Evolutionary conservation across 108 stramenopile species (phyloP).

Genomic region (Conticribra weissflogii): DNA sequence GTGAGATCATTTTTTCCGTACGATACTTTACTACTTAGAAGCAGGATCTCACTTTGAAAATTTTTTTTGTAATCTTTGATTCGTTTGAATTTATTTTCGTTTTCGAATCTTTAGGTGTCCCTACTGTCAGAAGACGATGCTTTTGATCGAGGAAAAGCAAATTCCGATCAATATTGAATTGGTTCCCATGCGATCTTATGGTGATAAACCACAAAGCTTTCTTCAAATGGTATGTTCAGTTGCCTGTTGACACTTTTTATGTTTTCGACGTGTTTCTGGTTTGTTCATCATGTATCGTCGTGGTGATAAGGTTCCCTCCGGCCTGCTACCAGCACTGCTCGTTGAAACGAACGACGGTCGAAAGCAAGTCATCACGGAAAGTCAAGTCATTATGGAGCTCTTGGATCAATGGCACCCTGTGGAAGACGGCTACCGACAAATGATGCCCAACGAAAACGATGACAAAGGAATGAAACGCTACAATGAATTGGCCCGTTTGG

Average conservation of each 20-base stretch:
- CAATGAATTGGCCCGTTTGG: slow-evolving; percentile 70
- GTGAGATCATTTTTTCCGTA: slow-evolving; percentile 20
- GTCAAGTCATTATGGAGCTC: slow-evolving; percentile 89
- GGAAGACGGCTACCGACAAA: slow-evolving; percentile 70
- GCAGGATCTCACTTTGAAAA: background rate
- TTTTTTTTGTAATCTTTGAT: too few species aligned
- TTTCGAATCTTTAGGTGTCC: slow-evolving; percentile 41
- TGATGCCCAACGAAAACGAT: slow-evolving; percentile 74
- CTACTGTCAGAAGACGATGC: slow-evolving; percentile 69
- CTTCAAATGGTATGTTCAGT: slow-evolving; percentile 85
- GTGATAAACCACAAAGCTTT: slow-evolving; percentile 89
- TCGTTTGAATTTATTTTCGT: background rate
- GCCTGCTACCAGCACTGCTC: slow-evolving; percentile 88
- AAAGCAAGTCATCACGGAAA: slow-evolving; percentile 81
- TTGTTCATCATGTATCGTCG: too few species aligned
- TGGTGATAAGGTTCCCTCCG: too few species aligned
- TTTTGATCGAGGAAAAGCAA: slow-evolving; percentile 92
- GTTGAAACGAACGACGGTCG: slow-evolving; percentile 68
- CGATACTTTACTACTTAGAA: background rate
- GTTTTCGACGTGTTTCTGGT: too few species aligned
- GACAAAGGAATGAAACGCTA: slow-evolving; percentile 47
- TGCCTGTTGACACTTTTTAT: too few species aligned
- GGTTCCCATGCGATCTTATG: slow-evolving; percentile 93
- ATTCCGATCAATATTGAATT: slow-evolving; percentile 89
- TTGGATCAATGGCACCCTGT: slow-evolving; percentile 81